These are phyloP conservation scores for Cryptosporidium meleagridis DNA, from an alignment of 169 alveolate genomes.

Conservation along the genomic window DNA sequence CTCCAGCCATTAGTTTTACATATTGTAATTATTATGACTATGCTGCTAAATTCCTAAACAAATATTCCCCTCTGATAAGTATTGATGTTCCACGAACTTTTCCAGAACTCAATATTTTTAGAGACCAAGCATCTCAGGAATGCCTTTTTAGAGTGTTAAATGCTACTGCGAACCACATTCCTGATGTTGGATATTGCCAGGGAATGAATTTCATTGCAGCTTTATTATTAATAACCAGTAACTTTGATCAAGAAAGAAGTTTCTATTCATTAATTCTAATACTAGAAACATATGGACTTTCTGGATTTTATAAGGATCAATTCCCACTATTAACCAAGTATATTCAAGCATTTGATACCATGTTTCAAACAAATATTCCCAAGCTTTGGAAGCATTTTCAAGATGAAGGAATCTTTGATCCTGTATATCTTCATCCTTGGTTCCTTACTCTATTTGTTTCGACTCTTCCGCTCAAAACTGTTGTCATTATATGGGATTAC, in stretches of 20 bases:
- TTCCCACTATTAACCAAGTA: constrained; percentile 81
- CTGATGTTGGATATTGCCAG: constrained; percentile 90
- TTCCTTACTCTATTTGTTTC: constrained; percentile 82
- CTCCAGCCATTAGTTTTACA: neutral
- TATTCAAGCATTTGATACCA: constrained; percentile 79
- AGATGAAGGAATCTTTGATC: constrained; percentile 81
- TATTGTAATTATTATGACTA: constrained; percentile 37
- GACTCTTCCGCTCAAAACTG: constrained; percentile 82
- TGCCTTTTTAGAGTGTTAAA: constrained; percentile 83
- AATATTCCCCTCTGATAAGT: constrained; percentile 76
- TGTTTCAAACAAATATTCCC: constrained; percentile 77
- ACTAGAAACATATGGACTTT: constrained; percentile 79
- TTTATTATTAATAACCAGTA: constrained; percentile 81
- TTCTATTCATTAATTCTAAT: constrained; percentile 82
- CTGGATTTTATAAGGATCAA: constrained; percentile 81
- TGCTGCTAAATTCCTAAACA: constrained; percentile 59
- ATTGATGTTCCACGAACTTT: constrained; percentile 81
- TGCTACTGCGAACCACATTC: constrained; percentile 83
- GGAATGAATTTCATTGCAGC: constrained; percentile 93
- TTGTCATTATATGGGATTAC: constrained; percentile 83
- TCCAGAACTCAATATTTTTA: constrained; percentile 78
- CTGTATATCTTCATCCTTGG: constrained; percentile 84
- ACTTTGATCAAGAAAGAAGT: constrained; percentile 83
- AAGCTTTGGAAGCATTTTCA: constrained; percentile 79
- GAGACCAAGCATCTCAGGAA: constrained; percentile 80